Base-by-base conservation (phyloP, 1,284 basidiomycete genomes). In the Stygiomarasmius scandens region DNA sequence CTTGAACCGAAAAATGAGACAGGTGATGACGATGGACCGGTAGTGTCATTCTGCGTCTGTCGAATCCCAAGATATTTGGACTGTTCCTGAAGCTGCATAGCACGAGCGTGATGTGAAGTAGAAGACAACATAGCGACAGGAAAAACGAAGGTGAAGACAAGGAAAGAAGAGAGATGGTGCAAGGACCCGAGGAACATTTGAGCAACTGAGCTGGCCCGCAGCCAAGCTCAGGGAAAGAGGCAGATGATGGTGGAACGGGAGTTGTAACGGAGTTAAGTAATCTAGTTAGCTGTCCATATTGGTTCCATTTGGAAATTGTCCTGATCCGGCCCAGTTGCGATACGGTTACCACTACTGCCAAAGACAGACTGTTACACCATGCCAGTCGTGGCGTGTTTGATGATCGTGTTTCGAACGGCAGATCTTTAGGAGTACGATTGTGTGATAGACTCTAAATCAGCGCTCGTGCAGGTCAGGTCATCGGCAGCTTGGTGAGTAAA, bases 301-400 rank as follows among this genome's bases (percentile, higher is more conserved):
- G 12, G 6, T 32, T 47, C 46, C 46, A 24, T 47, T 47, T 24
- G 27, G 22, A 16, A 22, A 27, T 44, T 41, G 19, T 52, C 58
- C 27, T 25, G 34, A 58, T 49, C 45, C 56, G 57, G 16, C 47
- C 22, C 48, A 54, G 51, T 36, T 25, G 36, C 27, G 14, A 19
- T 20, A 44, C 20, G 9, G 44, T 49, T 50, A 49, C 25, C 22
- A 32, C 56, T 34, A 32, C 29, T 32, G 29, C 29, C 29, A 32
- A 32, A 32, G 29, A 32, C 29, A 32, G 29, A n/a, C n/a, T n/a
- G 29, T 32, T 12, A 6, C 12, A 32, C 29, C 5, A 12, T 12
- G 29, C 12, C 29, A 32, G 29, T 32, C 12, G 29, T 32, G 12
- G 5, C 29, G 12, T 32, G 29, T 32, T 32, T 32, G 29, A 12